phyloP scores from a whole-genome alignment of 305 asterid species.

The Euphrasia arctica region DNA sequence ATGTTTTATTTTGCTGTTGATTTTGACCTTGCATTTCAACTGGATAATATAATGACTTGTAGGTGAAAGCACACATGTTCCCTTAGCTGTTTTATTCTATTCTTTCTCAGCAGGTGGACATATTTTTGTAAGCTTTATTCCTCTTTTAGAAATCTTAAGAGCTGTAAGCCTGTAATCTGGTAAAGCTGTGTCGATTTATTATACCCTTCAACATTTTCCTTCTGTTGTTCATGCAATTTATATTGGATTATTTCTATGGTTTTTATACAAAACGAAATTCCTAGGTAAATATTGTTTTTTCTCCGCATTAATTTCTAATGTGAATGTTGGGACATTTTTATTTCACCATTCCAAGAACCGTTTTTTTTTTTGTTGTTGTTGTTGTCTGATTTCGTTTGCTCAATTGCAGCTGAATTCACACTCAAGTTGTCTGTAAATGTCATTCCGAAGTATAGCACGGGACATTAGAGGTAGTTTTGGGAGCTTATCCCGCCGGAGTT shows the following conservation, averaged over 20 bases:
- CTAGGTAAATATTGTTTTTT: no score
- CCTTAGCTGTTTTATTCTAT: constrained; percentile 24
- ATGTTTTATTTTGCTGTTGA: neutral
- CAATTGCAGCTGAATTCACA: neutral
- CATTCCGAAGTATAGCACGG: constrained; percentile 87
- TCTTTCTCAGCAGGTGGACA: constrained; percentile 29
- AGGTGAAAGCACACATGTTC: constrained; percentile 13
- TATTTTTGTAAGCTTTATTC: constrained; percentile 12
- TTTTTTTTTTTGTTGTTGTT: neutral
- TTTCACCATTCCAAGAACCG: neutral
- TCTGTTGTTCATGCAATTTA: no score
- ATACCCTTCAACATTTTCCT: no score
- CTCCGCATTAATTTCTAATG: no score
- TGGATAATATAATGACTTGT: constrained; percentile 2
- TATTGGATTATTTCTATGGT: no score
- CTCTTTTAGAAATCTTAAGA: neutral
- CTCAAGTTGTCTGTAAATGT: constrained; percentile 40
- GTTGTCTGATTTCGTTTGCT: neutral
- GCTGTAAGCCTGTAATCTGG: constrained; percentile 15
- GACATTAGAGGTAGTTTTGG: constrained; percentile 88
- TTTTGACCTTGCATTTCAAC: neutral
- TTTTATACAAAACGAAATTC: neutral
- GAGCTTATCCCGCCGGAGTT: constrained; percentile 82
- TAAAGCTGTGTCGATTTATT: constrained; percentile 25
- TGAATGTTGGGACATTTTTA: no score